phyloP scores from a whole-genome alignment of 306 rosid species.

The Pyrus communis region DNA sequence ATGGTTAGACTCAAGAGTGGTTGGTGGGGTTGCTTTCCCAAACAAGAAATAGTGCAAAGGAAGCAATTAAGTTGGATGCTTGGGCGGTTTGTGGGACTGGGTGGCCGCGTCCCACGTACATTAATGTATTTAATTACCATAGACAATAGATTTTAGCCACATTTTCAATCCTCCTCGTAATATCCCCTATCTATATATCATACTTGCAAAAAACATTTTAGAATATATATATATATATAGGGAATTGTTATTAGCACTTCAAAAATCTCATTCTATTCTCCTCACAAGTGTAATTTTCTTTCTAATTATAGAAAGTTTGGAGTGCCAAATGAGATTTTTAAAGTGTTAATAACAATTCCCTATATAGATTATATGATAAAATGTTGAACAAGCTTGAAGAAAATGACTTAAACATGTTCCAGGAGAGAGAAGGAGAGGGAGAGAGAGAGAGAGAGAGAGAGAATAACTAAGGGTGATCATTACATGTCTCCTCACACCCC shows the following conservation, averaged over 20 bases:
- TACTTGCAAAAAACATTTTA: constrained; percentile 31
- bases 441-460: neutral
- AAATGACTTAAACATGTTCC: neutral
- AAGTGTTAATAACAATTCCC: no score
- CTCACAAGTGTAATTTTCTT: no score
- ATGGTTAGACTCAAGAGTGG: constrained; percentile 17
- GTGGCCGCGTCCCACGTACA: constrained; percentile 42
- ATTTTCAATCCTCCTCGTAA: constrained; percentile 16
- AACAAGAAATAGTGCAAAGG: constrained; percentile 60
- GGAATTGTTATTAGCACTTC: no score
- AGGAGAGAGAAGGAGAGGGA: neutral
- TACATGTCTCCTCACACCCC: constrained; percentile 42
- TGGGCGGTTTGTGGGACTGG: constrained; percentile 95
- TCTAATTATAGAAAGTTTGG: no score
- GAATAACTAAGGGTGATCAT: constrained; percentile 25
- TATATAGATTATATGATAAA: neutral
- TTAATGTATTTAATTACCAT: constrained; percentile 30
- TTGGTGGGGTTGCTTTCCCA: constrained; percentile 78
- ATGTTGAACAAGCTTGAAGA: constrained; percentile 12
- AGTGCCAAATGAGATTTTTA: no score
- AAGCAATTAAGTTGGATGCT: constrained; percentile 44
- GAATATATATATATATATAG: neutral
- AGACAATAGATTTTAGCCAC: neutral
- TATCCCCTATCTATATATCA: neutral
- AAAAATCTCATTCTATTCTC: no score